Conservation (phyloP, 768 basidiomycete species). For the Trametopsis cervina region DNA sequence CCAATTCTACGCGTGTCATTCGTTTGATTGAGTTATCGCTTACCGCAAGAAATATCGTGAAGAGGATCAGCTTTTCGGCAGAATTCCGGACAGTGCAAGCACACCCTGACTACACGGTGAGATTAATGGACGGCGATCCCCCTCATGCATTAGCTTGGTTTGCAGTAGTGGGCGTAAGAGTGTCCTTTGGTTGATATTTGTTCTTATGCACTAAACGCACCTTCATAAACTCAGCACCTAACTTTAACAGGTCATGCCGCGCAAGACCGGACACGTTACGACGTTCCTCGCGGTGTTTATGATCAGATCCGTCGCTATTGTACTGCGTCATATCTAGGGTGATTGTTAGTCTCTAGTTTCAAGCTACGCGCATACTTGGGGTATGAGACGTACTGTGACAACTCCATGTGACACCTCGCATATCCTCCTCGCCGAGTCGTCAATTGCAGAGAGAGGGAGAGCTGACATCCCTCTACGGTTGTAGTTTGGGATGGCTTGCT, state of each 20-base stretch:
- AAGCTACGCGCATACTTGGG: not conserved
- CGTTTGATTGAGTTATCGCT: no score
- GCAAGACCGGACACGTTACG: slow-evolving; percentile 65
- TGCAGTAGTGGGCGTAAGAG: no score
- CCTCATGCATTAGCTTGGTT: no score
- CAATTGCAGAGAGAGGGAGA: slow-evolving; percentile 56
- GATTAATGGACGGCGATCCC: no score
- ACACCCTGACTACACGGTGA: no score
- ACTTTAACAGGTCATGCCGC: slow-evolving; percentile 59
- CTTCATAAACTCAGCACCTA: slow-evolving; percentile 51
- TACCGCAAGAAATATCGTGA: no score
- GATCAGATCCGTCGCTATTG: slow-evolving; percentile 50
- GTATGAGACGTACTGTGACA: slow-evolving; percentile 34
- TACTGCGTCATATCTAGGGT: slow-evolving; percentile 50
- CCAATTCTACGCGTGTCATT: no score
- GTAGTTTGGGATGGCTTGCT: slow-evolving; percentile 29
- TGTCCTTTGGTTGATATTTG: no score
- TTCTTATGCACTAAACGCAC: no score
- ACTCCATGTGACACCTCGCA: slow-evolving; percentile 43
- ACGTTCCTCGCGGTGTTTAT: slow-evolving; percentile 66
- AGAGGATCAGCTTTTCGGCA: no score
- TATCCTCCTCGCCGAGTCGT: slow-evolving; percentile 47
- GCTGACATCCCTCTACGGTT: slow-evolving; percentile 50
- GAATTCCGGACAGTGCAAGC: no score
- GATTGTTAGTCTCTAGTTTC: slow-evolving; percentile 1